Evolutionary conservation across 495 filamentous ascomycete species (phyloP).

Genomic region (Neurospora terricola): DNA sequence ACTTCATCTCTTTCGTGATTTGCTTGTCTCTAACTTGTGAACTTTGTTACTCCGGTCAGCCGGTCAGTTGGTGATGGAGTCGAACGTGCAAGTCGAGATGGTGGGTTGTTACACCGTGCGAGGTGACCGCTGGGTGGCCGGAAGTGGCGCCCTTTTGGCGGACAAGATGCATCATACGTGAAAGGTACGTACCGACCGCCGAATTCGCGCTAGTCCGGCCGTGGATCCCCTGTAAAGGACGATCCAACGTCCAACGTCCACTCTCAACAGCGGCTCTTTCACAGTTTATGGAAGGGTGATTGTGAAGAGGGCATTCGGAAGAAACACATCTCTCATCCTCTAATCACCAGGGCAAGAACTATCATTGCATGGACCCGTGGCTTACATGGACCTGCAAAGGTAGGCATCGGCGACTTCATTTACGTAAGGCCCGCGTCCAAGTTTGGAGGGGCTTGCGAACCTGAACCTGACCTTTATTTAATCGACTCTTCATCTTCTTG

Average conservation of each 20-base stretch:
- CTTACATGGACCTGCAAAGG: neutral
- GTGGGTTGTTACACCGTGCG: neutral
- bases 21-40: neutral
- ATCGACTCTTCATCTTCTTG: neutral
- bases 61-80: neutral
- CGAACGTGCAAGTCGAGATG: neutral
- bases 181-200: neutral
- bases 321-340: neutral
- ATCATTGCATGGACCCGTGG: neutral
- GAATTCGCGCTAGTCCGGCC: neutral
- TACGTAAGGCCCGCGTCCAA: neutral
- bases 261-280: neutral
- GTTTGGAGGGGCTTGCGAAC: neutral
- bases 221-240: neutral
- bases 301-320: neutral
- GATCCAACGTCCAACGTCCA: neutral
- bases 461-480: neutral
- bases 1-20: neutral
- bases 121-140: neutral
- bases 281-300: neutral
- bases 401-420: neutral
- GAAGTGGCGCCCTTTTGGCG: neutral
- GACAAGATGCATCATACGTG: neutral
- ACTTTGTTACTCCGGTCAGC: neutral
- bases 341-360: neutral